These are phyloP conservation scores for Sclerospora graminicola DNA, from an alignment of 352 stramenopile species.

Conservation along the genomic window DNA sequence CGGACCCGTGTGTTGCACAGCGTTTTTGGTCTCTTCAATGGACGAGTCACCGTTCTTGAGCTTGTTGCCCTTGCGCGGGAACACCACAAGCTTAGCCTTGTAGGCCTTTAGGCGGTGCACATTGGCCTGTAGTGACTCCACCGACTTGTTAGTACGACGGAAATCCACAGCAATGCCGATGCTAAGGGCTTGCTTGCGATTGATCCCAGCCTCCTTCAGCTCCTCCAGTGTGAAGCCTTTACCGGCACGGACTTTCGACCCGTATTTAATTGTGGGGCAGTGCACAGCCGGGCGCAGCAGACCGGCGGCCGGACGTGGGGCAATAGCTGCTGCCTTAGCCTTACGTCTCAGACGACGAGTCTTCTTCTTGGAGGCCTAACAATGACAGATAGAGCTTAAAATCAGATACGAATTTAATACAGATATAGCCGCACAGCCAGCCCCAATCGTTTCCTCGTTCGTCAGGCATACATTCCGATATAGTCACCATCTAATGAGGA, in stretches of 20 bases:
- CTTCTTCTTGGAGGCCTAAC: constrained; percentile 97
- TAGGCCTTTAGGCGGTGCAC: constrained; percentile 98
- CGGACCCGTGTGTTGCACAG: constrained; percentile 82
- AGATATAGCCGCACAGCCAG: background rate
- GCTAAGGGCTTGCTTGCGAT: constrained; percentile 90
- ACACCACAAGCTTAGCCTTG: constrained; percentile 98
- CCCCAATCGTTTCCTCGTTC: background rate
- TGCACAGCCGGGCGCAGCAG: constrained; percentile 95
- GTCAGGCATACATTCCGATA: background rate
- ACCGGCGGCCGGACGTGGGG: constrained; percentile 93
- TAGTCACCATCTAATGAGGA: background rate
- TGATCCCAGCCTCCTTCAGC: constrained; percentile 96
- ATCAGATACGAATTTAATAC: background rate
- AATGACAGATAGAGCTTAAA: constrained; percentile 23
- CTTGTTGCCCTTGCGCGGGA: constrained; percentile 96
- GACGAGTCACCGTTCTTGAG: constrained; percentile 91
- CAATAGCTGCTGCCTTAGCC: constrained; percentile 95
- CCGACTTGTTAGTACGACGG: constrained; percentile 96
- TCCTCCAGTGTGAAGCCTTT: constrained; percentile 98
- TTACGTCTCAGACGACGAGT: constrained; percentile 91
- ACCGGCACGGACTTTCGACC: constrained; percentile 95
- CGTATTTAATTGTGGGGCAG: constrained; percentile 98
- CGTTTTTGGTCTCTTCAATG: constrained; percentile 85
- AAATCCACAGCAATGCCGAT: constrained; percentile 99
- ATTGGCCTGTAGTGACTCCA: constrained; percentile 95